phyloP scores from a whole-genome alignment of 2,329 filamentous ascomycete species.

The Trichoderma koningii region DNA sequence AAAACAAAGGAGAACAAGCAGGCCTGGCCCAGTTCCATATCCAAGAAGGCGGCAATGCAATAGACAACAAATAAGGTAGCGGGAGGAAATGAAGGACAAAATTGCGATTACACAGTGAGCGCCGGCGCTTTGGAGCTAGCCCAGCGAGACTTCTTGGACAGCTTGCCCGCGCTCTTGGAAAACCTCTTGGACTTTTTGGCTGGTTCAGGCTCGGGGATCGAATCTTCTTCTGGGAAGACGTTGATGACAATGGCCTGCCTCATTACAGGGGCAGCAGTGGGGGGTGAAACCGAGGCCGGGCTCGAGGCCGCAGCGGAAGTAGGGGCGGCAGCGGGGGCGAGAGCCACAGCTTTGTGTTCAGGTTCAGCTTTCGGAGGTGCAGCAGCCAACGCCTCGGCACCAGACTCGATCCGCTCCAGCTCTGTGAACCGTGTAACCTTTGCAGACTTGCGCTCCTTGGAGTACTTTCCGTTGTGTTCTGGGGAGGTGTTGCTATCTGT shows the following conservation, averaged over 20 bases:
- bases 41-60: conserved; percentile 4
- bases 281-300: not conserved
- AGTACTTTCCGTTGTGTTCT: conserved; percentile 13
- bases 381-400: conserved; percentile 29
- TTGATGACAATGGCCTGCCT: conserved; percentile 31
- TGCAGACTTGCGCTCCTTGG: conserved; percentile 32
- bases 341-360: not conserved
- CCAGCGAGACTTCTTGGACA: conserved; percentile 35
- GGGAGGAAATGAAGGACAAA: not conserved
- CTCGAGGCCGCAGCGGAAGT: conserved; percentile 25
- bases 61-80: not conserved
- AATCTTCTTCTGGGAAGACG: conserved; percentile 32
- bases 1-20: not conserved
- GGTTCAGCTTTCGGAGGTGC: not conserved
- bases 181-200: conserved; percentile 35
- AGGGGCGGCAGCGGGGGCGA: not conserved
- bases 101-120: conserved; percentile 27
- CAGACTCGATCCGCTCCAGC: conserved; percentile 38
- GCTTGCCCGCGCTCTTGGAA: conserved; percentile 37
- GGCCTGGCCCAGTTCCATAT: not conserved
- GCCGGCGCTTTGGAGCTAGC: conserved; percentile 30
- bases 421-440: conserved; percentile 37
- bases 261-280: conserved; percentile 12
- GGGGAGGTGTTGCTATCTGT: conserved; percentile 24
- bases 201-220: conserved; percentile 28